Evolutionary conservation across 208 protist genomes (phyloP).

Genomic region (Trypanosoma congolense): DNA sequence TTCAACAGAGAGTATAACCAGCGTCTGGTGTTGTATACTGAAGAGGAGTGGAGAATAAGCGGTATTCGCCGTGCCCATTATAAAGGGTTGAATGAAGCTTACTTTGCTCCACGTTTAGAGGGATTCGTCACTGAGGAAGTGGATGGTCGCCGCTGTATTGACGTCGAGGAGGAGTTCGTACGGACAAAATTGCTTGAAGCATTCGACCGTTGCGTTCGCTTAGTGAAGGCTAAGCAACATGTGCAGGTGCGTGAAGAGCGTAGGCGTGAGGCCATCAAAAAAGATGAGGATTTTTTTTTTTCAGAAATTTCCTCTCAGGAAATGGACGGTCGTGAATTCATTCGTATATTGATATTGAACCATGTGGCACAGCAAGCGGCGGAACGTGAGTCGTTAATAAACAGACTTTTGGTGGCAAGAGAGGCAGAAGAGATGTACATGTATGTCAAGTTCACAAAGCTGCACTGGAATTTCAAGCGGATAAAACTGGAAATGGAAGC

Average conservation of each 20-base stretch:
- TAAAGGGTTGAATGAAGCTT: slow-evolving; percentile 6
- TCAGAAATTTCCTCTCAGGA: slow-evolving; percentile 7
- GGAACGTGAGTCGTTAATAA: slow-evolving; percentile 4
- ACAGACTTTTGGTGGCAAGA: not conserved
- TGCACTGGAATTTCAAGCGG: slow-evolving; percentile 2
- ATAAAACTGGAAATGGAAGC: slow-evolving; percentile 13
- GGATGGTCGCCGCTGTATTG: slow-evolving; percentile 19
- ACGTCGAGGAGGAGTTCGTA: slow-evolving; percentile 30
- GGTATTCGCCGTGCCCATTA: not conserved
- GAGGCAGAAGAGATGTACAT: not conserved
- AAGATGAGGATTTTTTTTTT: slow-evolving; percentile 9
- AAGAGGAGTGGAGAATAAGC: slow-evolving; percentile 29
- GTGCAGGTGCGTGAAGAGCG: not conserved
- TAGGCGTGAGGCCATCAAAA: slow-evolving; percentile 7
- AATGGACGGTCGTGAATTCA: slow-evolving; percentile 20
- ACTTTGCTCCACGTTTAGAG: slow-evolving; percentile 8
- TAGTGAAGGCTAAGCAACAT: slow-evolving; percentile 17
- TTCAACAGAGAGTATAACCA: slow-evolving; percentile 28
- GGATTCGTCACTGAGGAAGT: slow-evolving; percentile 12
- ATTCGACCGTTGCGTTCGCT: not conserved
- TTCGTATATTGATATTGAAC: slow-evolving; percentile 16
- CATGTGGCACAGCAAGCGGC: not conserved
- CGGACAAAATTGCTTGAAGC: not conserved
- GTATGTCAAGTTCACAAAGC: not conserved
- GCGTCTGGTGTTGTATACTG: slow-evolving; percentile 27